Conservation (phyloP, 2,329 filamentous ascomycete genomes). For the Bipolaris gigantea region DNA sequence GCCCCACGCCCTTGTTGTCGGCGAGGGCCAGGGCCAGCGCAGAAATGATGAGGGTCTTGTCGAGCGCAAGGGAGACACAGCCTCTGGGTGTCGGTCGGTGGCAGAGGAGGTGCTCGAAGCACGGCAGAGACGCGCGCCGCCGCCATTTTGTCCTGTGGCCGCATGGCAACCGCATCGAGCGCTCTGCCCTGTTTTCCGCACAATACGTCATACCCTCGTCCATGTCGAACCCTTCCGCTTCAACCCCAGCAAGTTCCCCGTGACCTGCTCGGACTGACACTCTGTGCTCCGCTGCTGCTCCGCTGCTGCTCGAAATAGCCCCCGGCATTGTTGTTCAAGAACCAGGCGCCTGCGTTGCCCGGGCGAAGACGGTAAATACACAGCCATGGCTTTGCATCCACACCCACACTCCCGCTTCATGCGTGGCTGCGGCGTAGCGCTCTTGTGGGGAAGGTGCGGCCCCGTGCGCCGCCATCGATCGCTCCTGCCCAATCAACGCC, state of each 20-base stretch:
- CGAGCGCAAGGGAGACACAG: conserved; percentile 46
- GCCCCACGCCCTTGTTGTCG: conserved; percentile 31
- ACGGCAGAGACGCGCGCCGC: conserved; percentile 25
- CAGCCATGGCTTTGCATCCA: not conserved
- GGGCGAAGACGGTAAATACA: not conserved
- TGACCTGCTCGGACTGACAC: not conserved
- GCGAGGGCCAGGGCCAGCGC: conserved; percentile 25
- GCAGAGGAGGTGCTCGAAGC: conserved; percentile 43
- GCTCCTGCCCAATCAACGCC: conserved; percentile 34
- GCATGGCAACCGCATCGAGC: conserved; percentile 17
- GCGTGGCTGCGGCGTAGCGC: conserved; percentile 40
- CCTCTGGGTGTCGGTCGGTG: conserved; percentile 36
- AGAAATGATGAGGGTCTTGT: conserved; percentile 21
- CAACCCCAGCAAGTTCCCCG: not conserved
- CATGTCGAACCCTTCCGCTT: not conserved
- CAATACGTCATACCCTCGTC: conserved; percentile 26
- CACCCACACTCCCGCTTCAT: conserved; percentile 4
- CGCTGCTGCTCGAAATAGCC: not conserved
- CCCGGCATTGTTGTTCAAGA: not conserved
- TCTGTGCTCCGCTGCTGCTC: not conserved
- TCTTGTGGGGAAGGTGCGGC: conserved; percentile 9
- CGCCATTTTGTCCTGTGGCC: conserved; percentile 39
- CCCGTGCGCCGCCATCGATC: conserved; percentile 2
- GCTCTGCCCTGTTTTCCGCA: conserved; percentile 39
- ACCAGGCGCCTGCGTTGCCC: not conserved